These are phyloP conservation scores for Rhizopogon salebrosus DNA, from an alignment of 768 basidiomycete species.

Conservation along the genomic window DNA sequence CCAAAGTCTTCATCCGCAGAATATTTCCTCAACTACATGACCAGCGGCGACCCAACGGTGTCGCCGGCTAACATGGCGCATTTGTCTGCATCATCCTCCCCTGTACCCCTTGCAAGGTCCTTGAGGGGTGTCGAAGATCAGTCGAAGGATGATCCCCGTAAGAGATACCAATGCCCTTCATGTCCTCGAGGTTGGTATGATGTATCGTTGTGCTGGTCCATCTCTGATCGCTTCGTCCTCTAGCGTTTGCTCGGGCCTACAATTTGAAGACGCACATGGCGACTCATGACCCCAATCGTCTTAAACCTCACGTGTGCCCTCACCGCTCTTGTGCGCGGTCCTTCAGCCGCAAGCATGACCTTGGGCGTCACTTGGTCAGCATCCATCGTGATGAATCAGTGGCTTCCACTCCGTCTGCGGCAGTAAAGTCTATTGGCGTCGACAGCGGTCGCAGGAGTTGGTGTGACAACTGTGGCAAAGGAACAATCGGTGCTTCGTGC, in stretches of 20 bases:
- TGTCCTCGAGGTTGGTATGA: slow-evolving; percentile 62
- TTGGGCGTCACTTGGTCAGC: slow-evolving; percentile 83
- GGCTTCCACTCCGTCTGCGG: slow-evolving; percentile 33
- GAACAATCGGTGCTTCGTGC: slow-evolving; percentile 49
- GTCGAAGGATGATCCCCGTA: slow-evolving; percentile 58
- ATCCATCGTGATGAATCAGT: slow-evolving; percentile 73
- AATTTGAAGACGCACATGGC: slow-evolving; percentile 95
- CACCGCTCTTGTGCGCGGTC: slow-evolving; percentile 83
- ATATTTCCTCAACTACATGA: slow-evolving; percentile 30
- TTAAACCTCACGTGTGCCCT: slow-evolving; percentile 86
- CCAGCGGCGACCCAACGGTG: slow-evolving; percentile 38
- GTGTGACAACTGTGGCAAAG: slow-evolving; percentile 74
- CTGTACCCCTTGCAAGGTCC: slow-evolving; percentile 31
- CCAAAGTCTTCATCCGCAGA: slow-evolving; percentile 47
- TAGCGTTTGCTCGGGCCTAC: slow-evolving; percentile 89
- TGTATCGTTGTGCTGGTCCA: neutral
- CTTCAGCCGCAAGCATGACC: slow-evolving; percentile 91
- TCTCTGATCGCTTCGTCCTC: slow-evolving; percentile 6
- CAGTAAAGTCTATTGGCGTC: slow-evolving; percentile 58
- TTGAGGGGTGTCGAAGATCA: slow-evolving; percentile 38
- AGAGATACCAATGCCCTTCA: slow-evolving; percentile 70
- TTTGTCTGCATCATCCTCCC: slow-evolving; percentile 40
- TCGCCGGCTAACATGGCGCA: slow-evolving; percentile 53
- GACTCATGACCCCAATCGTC: slow-evolving; percentile 88
- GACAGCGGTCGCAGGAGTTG: slow-evolving; percentile 57